Base-by-base conservation (phyloP, 805 yeast genomes). In the Wickerhamiella lipophila region DNA sequence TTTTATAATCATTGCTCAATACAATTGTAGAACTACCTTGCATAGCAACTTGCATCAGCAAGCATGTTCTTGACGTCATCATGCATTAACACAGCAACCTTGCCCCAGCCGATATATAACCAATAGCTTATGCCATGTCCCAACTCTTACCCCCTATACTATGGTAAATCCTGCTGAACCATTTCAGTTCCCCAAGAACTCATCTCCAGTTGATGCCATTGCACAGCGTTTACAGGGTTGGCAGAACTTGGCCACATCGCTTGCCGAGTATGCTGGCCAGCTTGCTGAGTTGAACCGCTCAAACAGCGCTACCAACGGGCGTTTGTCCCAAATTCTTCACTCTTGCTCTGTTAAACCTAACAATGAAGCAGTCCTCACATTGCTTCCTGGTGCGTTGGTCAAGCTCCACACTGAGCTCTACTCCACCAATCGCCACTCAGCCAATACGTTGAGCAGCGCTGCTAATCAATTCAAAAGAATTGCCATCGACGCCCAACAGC, bases 211-310 rank as follows among this genome's bases (percentile, higher is more conserved):
- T 1, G 96, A 86, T 51, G 75, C 83, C 11, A 68, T 88, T 50
- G 92, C 95, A 1, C 73, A 75, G 22, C 71, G 97, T 53, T 86
- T 88, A 61, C 73, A 79, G 42, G 80, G 92, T 2, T 89, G 96
- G 95, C 72, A 95, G 52, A 74, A 76, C 39, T 75, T 87, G 49
- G 79, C 87, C 51, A 77, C 79, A 53, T 80, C 87, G 29, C 66
- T 88, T 49, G 71, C 83, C n/a, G 76, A 73, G 42, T 88, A 88
- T 60, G 68, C 88, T 52, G 76, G 75, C 53, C 95, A 87, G 59
- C 79, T 78, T 35, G 86, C 85, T 8, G 49, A 44, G 13, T 25
- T 29, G 26, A 27, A 25, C 75, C 83, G 13, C 87, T 84, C 50
- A 89, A 87, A 23, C 27, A n/a, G 27, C 13, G 48, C 42, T 9